Evolutionary conservation across 2,329 filamentous ascomycete genomes (phyloP).

Genomic region (Alternaria sp.): DNA sequence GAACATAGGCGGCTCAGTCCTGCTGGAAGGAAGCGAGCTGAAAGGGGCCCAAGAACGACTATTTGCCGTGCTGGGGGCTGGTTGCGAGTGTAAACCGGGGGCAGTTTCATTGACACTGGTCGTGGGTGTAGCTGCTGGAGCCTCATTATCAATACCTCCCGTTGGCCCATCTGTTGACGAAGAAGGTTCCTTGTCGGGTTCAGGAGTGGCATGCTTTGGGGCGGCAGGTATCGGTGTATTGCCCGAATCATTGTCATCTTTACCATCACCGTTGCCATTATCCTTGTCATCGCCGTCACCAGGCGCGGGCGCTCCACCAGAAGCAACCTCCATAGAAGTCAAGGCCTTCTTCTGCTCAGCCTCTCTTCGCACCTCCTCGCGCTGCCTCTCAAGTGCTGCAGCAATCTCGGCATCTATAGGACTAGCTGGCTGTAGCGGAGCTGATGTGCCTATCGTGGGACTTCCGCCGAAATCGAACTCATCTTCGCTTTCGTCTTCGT

Average conservation of each 20-base stretch:
- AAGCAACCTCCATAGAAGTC: background rate
- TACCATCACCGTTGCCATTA: background rate
- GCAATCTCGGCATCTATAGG: background rate
- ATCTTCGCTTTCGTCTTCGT: background rate
- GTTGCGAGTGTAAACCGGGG: background rate
- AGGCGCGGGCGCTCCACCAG: background rate
- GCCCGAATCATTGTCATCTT: no score
- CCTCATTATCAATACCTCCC: background rate
- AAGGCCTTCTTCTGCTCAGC: background rate
- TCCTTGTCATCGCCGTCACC: background rate
- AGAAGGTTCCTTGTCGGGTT: background rate
- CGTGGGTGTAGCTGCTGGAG: background rate
- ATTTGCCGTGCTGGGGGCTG: background rate
- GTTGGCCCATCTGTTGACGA: background rate
- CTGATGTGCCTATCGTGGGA: background rate
- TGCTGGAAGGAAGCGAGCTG: background rate
- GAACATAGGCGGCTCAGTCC: background rate
- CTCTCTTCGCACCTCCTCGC: background rate
- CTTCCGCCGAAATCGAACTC: background rate
- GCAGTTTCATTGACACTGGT: rapidly evolving
- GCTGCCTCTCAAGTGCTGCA: background rate
- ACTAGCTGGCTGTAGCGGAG: background rate
- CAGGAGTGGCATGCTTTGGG: background rate
- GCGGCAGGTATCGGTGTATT: background rate
- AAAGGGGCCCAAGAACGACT: background rate